phyloP scores from a whole-genome alignment of 805 yeast species.

The Suhomyces canberraensis region DNA sequence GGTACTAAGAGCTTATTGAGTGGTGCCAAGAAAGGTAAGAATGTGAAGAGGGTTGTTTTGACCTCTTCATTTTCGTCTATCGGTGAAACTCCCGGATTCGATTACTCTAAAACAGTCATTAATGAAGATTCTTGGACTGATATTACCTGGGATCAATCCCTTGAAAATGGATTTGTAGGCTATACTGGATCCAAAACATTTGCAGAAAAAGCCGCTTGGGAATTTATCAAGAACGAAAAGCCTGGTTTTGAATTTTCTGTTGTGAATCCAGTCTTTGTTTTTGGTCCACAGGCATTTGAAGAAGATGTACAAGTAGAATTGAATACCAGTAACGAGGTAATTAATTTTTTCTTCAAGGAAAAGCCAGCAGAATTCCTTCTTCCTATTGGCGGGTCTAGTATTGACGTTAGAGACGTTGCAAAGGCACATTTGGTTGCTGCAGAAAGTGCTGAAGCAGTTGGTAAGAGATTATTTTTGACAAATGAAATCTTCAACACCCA shows the following conservation, averaged over 20 bases:
- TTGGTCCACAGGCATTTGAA: no score
- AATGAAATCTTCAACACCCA: constrained; percentile 23
- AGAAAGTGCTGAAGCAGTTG: constrained; percentile 13
- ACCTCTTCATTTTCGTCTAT: constrained; percentile 23
- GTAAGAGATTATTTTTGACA: constrained; percentile 29
- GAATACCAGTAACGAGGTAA: constrained; percentile 24
- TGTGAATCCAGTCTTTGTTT: constrained; percentile 40
- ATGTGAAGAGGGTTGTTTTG: constrained; percentile 19
- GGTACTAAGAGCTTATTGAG: constrained; percentile 26
- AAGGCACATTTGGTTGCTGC: constrained; percentile 12
- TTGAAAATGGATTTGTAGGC: constrained; percentile 38
- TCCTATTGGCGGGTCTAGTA: constrained; percentile 15
- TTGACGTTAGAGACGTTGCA: constrained; percentile 14
- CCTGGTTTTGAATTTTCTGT: constrained; percentile 22
- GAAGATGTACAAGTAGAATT: constrained; percentile 26
- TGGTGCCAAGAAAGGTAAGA: constrained; percentile 15
- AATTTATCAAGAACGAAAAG: constrained; percentile 36
- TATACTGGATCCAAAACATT: constrained; percentile 59
- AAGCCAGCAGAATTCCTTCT: constrained; percentile 13
- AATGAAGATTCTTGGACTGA: constrained; percentile 53
- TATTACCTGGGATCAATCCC: constrained; percentile 48
- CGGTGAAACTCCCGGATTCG: constrained; percentile 20
- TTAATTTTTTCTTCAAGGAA: constrained; percentile 13
- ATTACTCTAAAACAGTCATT: constrained; percentile 23
- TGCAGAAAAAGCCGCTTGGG: constrained; percentile 64